Percentiles rank a stretch among this genome's conserved stretches.
These are phyloP conservation scores for Kalmanozyma brasiliensis DNA, from an alignment of 1,284 basidiomycete genomes.

Conservation along the genomic window DNA sequence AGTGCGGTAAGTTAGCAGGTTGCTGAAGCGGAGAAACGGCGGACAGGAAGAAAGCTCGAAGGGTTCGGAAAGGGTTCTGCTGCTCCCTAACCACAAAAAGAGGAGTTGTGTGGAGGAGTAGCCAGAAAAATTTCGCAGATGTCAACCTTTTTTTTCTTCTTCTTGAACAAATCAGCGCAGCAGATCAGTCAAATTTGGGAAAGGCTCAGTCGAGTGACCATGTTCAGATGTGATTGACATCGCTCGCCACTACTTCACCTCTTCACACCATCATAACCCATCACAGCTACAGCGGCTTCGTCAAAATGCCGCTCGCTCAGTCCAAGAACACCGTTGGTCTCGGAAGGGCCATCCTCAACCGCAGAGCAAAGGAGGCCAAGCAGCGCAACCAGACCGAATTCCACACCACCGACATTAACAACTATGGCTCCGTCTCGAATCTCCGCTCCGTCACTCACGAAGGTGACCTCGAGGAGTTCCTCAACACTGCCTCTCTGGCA, in stretches of 20 bases:
- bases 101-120: slow-evolving; percentile 8
- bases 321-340: slow-evolving; percentile 67
- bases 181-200: slow-evolving; percentile 4
- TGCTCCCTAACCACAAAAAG: not conserved
- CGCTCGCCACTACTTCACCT: slow-evolving; percentile 7
- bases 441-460: slow-evolving; percentile 96
- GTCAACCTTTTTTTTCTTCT: slow-evolving; percentile 4
- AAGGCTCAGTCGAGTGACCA: slow-evolving; percentile 9
- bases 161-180: not conserved
- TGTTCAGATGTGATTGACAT: not conserved
- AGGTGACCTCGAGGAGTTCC: slow-evolving; percentile 92
- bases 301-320: slow-evolving; percentile 56
- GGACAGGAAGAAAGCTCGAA: not conserved
- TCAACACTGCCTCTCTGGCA: slow-evolving; percentile 93
- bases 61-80: too few relatives aligned
- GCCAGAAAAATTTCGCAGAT: slow-evolving; percentile 11
- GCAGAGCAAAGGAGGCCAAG: slow-evolving; percentile 60
- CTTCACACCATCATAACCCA: slow-evolving; percentile 1
- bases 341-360: slow-evolving; percentile 64
- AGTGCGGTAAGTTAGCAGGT: slow-evolving; percentile 2
- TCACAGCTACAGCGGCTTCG: slow-evolving; percentile 8
- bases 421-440: slow-evolving; percentile 65
- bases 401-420: slow-evolving; percentile 70
- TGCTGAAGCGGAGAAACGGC: too few relatives aligned
- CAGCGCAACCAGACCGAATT: slow-evolving; percentile 55